Evolutionary conservation across 768 basidiomycete genomes (phyloP).

Genomic region (Saitozyma podzolica): DNA sequence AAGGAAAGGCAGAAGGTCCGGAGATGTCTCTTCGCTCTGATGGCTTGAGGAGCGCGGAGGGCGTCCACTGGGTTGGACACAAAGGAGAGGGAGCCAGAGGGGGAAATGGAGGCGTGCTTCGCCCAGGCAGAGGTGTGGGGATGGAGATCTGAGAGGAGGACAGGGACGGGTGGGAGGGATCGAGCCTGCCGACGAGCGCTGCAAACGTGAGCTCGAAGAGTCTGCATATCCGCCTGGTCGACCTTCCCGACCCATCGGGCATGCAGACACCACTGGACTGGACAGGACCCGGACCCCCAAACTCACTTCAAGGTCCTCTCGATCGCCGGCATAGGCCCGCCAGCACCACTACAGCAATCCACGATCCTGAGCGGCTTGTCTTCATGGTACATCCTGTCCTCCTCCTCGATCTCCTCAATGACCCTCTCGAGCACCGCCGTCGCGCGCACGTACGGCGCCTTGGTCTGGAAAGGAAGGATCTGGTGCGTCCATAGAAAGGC

Average conservation of each 20-base stretch:
- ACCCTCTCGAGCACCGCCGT: conserved; percentile 33
- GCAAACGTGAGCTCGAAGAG: neutral
- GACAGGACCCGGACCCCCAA: neutral
- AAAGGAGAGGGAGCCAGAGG: conserved; percentile 27
- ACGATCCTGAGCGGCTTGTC: conserved; percentile 28
- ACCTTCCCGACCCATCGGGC: no score
- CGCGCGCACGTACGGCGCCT: conserved; percentile 33
- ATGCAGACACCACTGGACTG: no score
- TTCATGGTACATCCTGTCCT: conserved; percentile 9
- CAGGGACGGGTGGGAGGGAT: conserved; percentile 21
- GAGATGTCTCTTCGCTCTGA: conserved; percentile 28
- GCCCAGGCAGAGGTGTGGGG: conserved; percentile 40
- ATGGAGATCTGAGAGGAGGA: conserved; percentile 43
- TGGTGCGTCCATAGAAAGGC: conserved; percentile 41
- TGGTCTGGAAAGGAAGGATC: conserved; percentile 29
- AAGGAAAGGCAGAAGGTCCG: conserved; percentile 50
- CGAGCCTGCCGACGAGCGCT: conserved; percentile 23
- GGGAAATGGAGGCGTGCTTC: conserved; percentile 4
- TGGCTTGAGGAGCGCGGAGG: conserved; percentile 17
- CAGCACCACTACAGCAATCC: conserved; percentile 48
- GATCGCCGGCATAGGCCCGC: conserved; percentile 42
- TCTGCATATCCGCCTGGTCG: neutral
- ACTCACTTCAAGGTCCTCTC: conserved; percentile 48
- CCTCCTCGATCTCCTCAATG: conserved; percentile 23
- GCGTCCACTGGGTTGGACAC: conserved; percentile 43